phyloP scores from a whole-genome alignment of 75 land plant genomes.

The Pinus albicaulis region DNA sequence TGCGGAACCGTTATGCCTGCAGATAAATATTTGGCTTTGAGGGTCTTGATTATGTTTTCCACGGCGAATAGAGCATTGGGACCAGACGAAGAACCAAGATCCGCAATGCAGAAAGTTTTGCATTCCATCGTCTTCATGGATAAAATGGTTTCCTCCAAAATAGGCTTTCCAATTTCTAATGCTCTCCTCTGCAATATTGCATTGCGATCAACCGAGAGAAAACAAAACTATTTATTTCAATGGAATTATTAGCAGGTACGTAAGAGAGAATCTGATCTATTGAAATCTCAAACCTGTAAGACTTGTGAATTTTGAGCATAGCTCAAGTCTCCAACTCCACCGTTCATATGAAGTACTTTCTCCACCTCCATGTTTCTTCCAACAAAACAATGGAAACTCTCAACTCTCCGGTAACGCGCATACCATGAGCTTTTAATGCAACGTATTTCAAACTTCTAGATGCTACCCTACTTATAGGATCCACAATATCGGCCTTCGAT shows the following conservation, averaged over 20 bases:
- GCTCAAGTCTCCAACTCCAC: slow-evolving; percentile 16
- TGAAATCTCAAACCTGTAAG: slow-evolving; percentile 14
- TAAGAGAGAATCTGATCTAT: not conserved
- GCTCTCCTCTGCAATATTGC: not conserved
- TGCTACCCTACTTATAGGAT: too few species aligned
- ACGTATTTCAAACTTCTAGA: too few species aligned
- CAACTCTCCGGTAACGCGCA: too few species aligned
- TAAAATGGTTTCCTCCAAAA: not conserved
- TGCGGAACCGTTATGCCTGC: slow-evolving; percentile 18
- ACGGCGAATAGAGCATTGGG: slow-evolving; percentile 35
- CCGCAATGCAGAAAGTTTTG: slow-evolving; percentile 29
- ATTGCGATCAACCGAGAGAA: not conserved
- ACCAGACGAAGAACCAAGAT: slow-evolving; percentile 65
- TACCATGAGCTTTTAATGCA: too few species aligned
- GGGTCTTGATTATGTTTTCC: slow-evolving; percentile 16
- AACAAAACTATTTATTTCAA: too few species aligned
- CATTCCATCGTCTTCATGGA: not conserved
- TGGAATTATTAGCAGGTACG: too few species aligned
- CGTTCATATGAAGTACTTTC: slow-evolving; percentile 10
- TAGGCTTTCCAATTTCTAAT: not conserved
- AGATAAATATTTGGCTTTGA: not conserved
- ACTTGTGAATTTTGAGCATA: slow-evolving; percentile 12
- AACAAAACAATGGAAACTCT: too few species aligned
- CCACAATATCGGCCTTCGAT: too few species aligned
- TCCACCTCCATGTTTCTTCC: too few species aligned